These are phyloP conservation scores for Esteya vermicola DNA, from an alignment of 2,329 filamentous ascomycete genomes.

Conservation along the genomic window DNA sequence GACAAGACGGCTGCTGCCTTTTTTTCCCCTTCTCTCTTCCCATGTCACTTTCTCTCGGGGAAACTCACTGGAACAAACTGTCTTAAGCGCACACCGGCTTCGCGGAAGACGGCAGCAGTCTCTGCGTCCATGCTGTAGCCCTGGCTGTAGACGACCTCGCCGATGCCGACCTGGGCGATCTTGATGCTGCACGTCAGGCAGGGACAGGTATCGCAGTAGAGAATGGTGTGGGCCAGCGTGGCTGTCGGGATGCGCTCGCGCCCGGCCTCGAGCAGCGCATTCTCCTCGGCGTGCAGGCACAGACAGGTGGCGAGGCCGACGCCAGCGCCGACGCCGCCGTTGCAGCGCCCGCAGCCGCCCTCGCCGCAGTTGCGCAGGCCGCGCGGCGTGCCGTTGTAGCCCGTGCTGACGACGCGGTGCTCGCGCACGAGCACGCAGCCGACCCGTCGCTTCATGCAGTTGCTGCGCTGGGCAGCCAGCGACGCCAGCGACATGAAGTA, in stretches of 20 bases:
- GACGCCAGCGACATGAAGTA: slow-evolving; percentile 98
- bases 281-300: slow-evolving; percentile 97
- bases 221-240: slow-evolving; percentile 55
- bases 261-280: slow-evolving; percentile 86
- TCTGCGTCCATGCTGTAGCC: slow-evolving; percentile 88
- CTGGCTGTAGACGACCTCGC: slow-evolving; percentile 87
- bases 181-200: slow-evolving; percentile 98
- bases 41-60: no score
- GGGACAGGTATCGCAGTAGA: slow-evolving; percentile 95
- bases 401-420: slow-evolving; percentile 80
- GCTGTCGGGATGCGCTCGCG: slow-evolving; percentile 56
- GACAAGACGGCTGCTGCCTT: no score
- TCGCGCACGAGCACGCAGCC: slow-evolving; percentile 85
- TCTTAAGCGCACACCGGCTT: slow-evolving; percentile 71
- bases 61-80: slow-evolving; percentile 71
- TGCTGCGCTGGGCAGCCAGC: slow-evolving; percentile 76
- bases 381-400: slow-evolving; percentile 94
- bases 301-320: slow-evolving; percentile 72
- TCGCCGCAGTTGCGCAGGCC: slow-evolving; percentile 82
- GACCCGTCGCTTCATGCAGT: slow-evolving; percentile 96
- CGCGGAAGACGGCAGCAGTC: slow-evolving; percentile 66
- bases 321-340: slow-evolving; percentile 56
- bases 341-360: slow-evolving; percentile 82
- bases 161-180: slow-evolving; percentile 91
- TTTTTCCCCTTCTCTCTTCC: no score